Base-by-base conservation (phyloP, 2,329 filamentous ascomycete genomes). In the Aureobasidium sp. region DNA sequence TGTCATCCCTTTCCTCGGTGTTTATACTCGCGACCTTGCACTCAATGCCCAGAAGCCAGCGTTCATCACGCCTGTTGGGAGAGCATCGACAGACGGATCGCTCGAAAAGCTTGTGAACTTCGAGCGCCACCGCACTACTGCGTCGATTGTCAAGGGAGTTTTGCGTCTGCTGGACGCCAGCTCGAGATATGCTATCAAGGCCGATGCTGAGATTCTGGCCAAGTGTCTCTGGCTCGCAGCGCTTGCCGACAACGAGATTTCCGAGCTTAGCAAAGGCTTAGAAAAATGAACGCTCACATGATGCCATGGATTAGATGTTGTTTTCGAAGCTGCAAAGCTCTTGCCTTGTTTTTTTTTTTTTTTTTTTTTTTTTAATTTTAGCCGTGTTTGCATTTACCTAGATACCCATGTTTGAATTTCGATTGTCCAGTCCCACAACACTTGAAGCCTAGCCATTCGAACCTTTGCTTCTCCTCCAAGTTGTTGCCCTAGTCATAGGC, bases 201-300 rank as follows among this genome's bases (percentile, higher is more conserved):
- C 89, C 1, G 84, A 92, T 41, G 87, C 90, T 65, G 88, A 89
- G 58, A 83, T 91, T 56, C 87, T 89, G 5, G 89, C 90, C 74
- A 82, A 88, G 66, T 94, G 90, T 72, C 79, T 94, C n/a, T 94
- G 90, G 90, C 86, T 94, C 77, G 87, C 88, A 51, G 88, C 89
- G 11, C 73, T 94, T 61, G 83, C 77, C 61, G 89, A 93, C 66
- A 84, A 86, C n/a, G 88, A 92, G 69, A 91, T 94, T 69, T 66
- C 69, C 12, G 61, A 64, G 59, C 64, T 69, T 48, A 71, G 71
- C 59, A 68, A 65, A 62, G 65, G 63, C 29, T 63, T 74, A 56
- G 70, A 74, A 65, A 49, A 14, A 47, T 59, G 44, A 59, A 27
- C 3, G 17, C 37, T 9, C 17, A 29, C 25, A 55, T 22, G 25